Conservation (phyloP, 805 yeast species). For the Myxozyma neglecta region DNA sequence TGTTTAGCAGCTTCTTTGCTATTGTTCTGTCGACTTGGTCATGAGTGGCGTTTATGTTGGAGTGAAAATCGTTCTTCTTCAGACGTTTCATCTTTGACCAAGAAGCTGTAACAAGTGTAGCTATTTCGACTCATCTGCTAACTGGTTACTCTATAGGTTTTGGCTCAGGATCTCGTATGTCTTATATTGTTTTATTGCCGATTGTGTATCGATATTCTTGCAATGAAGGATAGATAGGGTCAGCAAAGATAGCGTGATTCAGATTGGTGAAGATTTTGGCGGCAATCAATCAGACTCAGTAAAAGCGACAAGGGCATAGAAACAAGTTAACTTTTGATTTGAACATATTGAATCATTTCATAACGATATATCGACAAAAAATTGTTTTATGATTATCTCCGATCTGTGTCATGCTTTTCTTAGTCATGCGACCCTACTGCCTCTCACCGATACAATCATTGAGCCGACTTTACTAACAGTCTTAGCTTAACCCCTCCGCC, state of each 20-base stretch:
- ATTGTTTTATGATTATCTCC: too few species aligned
- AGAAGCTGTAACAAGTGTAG: not conserved
- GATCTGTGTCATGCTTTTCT: too few species aligned
- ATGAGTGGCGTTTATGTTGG: not conserved
- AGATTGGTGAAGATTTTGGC: too few species aligned
- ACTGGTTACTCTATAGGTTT: conserved; percentile 30
- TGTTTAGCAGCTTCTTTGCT: not conserved
- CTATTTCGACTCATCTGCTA: not conserved
- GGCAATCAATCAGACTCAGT: too few species aligned
- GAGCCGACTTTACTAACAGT: not conserved
- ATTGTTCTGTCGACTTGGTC: not conserved
- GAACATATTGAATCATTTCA: too few species aligned
- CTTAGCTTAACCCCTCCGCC: conserved; percentile 82
- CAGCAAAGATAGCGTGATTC: not conserved
- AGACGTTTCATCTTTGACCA: too few species aligned
- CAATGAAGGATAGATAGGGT: not conserved
- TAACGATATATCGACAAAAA: too few species aligned
- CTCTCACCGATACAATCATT: not conserved
- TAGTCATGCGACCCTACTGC: not conserved
- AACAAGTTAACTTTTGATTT: too few species aligned
- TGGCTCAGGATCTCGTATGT: conserved; percentile 37
- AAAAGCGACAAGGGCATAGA: too few species aligned
- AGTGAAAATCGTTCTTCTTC: not conserved
- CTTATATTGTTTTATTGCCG: not conserved
- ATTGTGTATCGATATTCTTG: not conserved